Evolutionary conservation across 495 filamentous ascomycete genomes (phyloP).

Genomic region (Aspergillus cavernicola): DNA sequence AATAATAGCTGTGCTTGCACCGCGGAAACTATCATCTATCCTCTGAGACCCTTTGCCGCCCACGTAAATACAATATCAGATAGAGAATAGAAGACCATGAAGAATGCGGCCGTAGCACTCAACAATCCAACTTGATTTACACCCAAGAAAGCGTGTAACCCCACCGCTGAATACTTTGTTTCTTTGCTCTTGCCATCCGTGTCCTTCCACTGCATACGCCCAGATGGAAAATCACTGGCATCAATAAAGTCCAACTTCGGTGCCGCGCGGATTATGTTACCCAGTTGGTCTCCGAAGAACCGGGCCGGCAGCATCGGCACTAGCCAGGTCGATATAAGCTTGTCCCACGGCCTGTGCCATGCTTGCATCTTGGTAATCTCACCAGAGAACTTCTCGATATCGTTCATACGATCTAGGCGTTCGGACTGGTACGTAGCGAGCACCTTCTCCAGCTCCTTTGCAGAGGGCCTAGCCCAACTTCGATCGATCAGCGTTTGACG

Average conservation of each 20-base stretch:
- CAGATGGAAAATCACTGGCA: not conserved
- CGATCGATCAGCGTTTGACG: not conserved
- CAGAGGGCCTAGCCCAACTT: not conserved
- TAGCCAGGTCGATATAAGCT: not conserved
- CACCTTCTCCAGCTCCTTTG: not conserved
- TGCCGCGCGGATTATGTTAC: not conserved
- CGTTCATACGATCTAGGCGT: not conserved
- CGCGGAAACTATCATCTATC: too few relatives aligned
- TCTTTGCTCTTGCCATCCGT: too few relatives aligned
- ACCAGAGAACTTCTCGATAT: not conserved
- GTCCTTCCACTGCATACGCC: not conserved
- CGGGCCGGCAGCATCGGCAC: not conserved
- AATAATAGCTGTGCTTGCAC: too few relatives aligned
- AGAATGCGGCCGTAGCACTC: too few relatives aligned
- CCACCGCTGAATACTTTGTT: too few relatives aligned
- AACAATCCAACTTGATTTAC: too few relatives aligned
- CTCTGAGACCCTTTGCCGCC: too few relatives aligned
- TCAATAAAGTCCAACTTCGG: not conserved
- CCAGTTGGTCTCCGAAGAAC: not conserved
- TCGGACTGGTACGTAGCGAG: not conserved
- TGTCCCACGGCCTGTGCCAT: not conserved
- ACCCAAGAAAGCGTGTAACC: too few relatives aligned
- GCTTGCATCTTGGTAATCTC: not conserved
- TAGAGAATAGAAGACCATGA: too few relatives aligned
- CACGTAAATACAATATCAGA: too few relatives aligned